Evolutionary conservation across 148 eudicot species (phyloP), one percentile per base, ranked within the genome.

Genomic region (Silene uniflora): DNA sequence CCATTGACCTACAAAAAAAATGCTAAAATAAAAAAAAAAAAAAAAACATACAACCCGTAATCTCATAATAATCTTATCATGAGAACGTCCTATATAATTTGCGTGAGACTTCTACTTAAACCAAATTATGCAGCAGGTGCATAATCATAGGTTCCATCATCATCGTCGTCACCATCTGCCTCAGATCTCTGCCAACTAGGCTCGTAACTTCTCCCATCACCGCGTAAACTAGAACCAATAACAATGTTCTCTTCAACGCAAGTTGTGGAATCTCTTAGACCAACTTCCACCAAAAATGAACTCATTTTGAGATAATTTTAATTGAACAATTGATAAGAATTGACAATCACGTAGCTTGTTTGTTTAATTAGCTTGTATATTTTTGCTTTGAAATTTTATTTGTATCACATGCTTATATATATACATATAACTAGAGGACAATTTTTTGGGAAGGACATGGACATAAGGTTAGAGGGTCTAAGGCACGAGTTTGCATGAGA

Each of bases 61-160:
- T 6, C 44, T 39, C 10, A 39, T 39, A 0, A 39, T 39, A 39
- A 7, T 0, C 1, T 6, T 39, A 39, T 39, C 44, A 39, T 39
- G 10, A 39, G 10, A 39, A 39, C 44, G 44, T 39, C 8, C 10
- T 7, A 7, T 39, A 3, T 39, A 39, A 39, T 2, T 39, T 0
- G 0, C 10, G 44, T 5, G 2, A 7, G 7, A 39, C 9, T 39
- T 9, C 0, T 39, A 39, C 9, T 0, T 9, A 39, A 39, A 39
- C 10, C 6, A 18, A 18, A 42, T 67, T 14, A 68, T 7, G 72
- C 72, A 46, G 72, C 72, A 2, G 72, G 72, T 42, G 72, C 72
- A 44, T 68, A 67, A 35, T 67, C 70, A 67, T 32, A 44, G 54
- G 72, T 68, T 68, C 72, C 72, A 67, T 67, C 71, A 68, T 67